Evolutionary conservation across 495 filamentous ascomycete species (phyloP), one percentile per base, ranked within the genome.

Genomic region (Aspergillus ellipticus): DNA sequence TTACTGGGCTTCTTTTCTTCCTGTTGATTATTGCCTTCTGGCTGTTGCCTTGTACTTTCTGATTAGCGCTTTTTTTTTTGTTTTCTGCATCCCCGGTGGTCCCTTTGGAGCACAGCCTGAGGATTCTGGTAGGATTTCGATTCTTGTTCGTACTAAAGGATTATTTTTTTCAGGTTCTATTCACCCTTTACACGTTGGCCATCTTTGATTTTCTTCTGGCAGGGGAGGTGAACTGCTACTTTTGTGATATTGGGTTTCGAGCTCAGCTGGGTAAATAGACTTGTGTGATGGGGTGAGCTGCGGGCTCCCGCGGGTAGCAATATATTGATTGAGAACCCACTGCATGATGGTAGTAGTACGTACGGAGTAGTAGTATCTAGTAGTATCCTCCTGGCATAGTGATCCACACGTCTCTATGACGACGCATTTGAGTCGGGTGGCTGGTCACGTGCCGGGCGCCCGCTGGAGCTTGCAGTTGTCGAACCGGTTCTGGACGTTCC

Each of bases 1-100:
- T 58, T 61, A 17, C 57, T 51, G 28, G 61, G 53, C 50, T 39
- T 26, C 21, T 58, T 56, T 22, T 35, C 41, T 53, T 56, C 57
- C 26, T 22, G 26, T 47, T 53, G 56, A 49, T 61, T 43, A 43
- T 47, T 31, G 35, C 24, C 31, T 55, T 60, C 42, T 35, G 54
- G n/a, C 54, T 60, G 17, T 43, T 53, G 37, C 21, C 19, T 54
- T 52, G 41, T 24, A 22, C 46, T 20, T 54, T 48, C 35, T 52
- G 26, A 58, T 59, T 59, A 63, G 60, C 60, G 60, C 35, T 51
- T 50, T 43, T 28, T 42, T 47, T 35, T 61, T 51, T 42, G 41
- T 41, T 42, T 54, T 45, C 19, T 52, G 42, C 28, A 20, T 33
- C 43, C 21, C 42, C 50, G 15, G 17, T 33, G 8, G 28, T 26